These are phyloP conservation scores for Solanum pinnatisectum DNA, from an alignment of 257 asterid genomes.

Conservation along the genomic window DNA sequence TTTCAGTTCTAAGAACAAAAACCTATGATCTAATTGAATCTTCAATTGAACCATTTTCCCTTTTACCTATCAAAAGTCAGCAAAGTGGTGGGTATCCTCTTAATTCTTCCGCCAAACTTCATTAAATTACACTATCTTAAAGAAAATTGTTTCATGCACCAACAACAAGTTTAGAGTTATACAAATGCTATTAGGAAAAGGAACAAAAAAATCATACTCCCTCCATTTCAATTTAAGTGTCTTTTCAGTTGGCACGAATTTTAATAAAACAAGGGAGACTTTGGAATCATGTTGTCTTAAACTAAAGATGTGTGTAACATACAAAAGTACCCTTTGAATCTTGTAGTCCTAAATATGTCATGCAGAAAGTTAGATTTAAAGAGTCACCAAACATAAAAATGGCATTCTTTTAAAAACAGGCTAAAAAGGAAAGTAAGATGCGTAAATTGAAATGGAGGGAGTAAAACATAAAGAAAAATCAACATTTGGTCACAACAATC, in stretches of 20 bases:
- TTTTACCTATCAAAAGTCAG: not conserved
- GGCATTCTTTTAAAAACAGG: not conserved
- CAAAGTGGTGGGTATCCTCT: not conserved
- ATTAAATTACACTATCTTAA: not conserved
- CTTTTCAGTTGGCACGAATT: not conserved
- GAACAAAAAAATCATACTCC: not conserved
- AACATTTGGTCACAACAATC: not conserved
- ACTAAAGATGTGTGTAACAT: not conserved
- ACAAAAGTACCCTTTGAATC: not conserved
- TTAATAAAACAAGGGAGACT: not conserved
- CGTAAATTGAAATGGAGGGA: not conserved
- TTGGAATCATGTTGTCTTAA: not conserved
- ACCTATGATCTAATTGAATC: not conserved
- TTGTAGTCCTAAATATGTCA: not conserved
- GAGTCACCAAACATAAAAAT: not conserved
- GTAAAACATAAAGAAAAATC: not conserved
- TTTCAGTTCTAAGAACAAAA: not conserved
- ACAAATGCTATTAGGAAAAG: not conserved
- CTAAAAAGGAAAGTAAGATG: not conserved
- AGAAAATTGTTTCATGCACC: not conserved
- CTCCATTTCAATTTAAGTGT: not conserved
- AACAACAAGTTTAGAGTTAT: not conserved
- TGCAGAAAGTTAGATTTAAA: not conserved
- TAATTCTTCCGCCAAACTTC: not conserved
- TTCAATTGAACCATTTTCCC: not conserved